A percentile compares a stretch with the other conserved stretches of the same genome.
These are phyloP conservation scores for Entonaema liquescens DNA, from an alignment of 495 filamentous ascomycete genomes.

Conservation along the genomic window DNA sequence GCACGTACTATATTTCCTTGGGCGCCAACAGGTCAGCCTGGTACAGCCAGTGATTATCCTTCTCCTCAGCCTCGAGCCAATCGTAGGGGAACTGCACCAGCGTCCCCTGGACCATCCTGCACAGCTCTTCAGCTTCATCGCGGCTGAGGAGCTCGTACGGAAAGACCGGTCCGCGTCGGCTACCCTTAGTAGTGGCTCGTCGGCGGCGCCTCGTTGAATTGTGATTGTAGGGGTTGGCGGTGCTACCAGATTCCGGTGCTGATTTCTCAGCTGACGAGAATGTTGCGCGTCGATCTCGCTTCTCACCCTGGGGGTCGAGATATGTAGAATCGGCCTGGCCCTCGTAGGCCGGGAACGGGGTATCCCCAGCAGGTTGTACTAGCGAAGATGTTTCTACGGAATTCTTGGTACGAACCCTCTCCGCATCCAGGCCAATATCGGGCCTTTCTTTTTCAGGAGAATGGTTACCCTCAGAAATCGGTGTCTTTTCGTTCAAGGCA, in stretches of 20 bases:
- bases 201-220: slow-evolving; percentile 63
- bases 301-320: slow-evolving; percentile 40
- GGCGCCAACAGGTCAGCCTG: slow-evolving; percentile 95
- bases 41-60: slow-evolving; percentile 95
- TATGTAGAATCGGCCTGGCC: slow-evolving; percentile 30
- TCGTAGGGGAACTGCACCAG: slow-evolving; percentile 94
- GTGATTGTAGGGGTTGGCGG: slow-evolving; percentile 38
- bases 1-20: slow-evolving; percentile 93
- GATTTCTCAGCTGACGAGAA: slow-evolving; percentile 56
- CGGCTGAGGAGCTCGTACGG: slow-evolving; percentile 78
- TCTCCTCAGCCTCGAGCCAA: slow-evolving; percentile 90
- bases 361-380: slow-evolving; percentile 37
- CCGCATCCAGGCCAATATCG: slow-evolving; percentile 25
- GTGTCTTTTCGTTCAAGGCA: slow-evolving; percentile 46
- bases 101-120: slow-evolving; percentile 85
- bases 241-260: slow-evolving; percentile 43
- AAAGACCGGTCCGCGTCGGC: slow-evolving; percentile 69
- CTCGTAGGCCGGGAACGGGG: slow-evolving; percentile 47
- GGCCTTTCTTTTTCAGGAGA: slow-evolving; percentile 17
- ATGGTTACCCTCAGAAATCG: slow-evolving; percentile 7
- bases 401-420: slow-evolving; percentile 31
- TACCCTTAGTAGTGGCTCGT: slow-evolving; percentile 79
- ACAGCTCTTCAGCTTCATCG: slow-evolving; percentile 78
- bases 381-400: slow-evolving; percentile 41
- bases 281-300: slow-evolving; percentile 54